Evolutionary conservation across 371 early-diverging fungal genomes (phyloP), one percentile per base, ranked within the genome.

Genomic region (Batkoa obscura): DNA sequence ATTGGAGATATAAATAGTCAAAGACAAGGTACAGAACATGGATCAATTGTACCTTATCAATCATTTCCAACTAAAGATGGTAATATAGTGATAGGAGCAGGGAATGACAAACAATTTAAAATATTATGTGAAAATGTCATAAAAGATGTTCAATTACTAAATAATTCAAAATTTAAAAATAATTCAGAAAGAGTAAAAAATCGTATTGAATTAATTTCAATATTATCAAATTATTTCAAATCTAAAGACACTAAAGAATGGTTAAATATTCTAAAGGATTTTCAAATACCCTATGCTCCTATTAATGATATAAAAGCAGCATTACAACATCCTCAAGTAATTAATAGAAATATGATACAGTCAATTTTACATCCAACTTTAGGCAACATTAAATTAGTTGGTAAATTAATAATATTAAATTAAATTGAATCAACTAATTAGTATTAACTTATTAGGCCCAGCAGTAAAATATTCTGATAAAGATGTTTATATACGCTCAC

Each of bases 1-100:
- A 79, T 91, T 38, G 90, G 86, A 8, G 81, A 79, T 1, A 50
- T 71, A 56, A 88, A 90, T 64, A 88, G 84, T 0, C 68, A 68
- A 55, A 75, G 94, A 15, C 80, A 81, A 83, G 94, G 93, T 8
- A 88, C 91, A 1, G 69, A 78, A 1, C 94, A 94, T 62, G 75
- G 86, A 1, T 82, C 89, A 0, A 91, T 94, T 48, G 94, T 89
- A 1, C 94, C 94, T 23, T 94, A 94, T 64, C 86, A 90, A 60
- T 84, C 79, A 4, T 79, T 90, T 38, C 72, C 75, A 0, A 90
- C 89, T n/a, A 72, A 67, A n/a, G 84, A 90, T 64, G 5, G 31
- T 12, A 15, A 50, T 30, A 78, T 94, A 36, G 82, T 90, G 70
- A 70, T 94, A 38, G 94, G 92, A 0, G 84, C 87, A 0, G 94